Conservation (phyloP, 345 rosid genomes). For the Dipteronia sinensis region DNA sequence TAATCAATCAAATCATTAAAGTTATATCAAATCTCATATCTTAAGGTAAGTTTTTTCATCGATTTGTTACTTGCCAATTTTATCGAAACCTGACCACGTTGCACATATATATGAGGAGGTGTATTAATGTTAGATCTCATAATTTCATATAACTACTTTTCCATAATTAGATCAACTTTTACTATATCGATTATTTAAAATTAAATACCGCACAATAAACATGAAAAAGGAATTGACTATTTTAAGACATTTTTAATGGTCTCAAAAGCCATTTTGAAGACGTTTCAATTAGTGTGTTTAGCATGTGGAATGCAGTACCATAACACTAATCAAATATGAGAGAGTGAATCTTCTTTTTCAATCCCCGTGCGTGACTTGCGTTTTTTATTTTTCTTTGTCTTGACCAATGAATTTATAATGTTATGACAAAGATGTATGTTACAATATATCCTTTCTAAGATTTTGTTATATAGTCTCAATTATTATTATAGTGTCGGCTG, state of each 20-base stretch:
- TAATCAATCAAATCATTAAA: too few species aligned
- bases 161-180: not conserved
- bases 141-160: too few species aligned
- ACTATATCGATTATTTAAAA: not conserved
- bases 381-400: not conserved
- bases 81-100: too few species aligned
- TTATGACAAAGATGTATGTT: not conserved
- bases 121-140: too few species aligned
- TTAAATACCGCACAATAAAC: not conserved
- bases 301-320: not conserved
- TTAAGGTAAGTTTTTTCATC: too few species aligned
- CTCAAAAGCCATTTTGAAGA: not conserved
- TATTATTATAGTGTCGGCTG: conserved; percentile 9
- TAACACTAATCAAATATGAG: not conserved
- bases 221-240: not conserved
- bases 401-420: not conserved
- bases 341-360: not conserved
- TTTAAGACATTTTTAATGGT: not conserved
- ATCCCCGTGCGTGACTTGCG: not conserved
- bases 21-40: too few species aligned
- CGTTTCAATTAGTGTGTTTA: not conserved
- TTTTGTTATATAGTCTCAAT: too few species aligned
- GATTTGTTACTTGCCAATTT: too few species aligned
- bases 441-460: not conserved
- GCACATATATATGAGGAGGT: not conserved